phyloP scores from a whole-genome alignment of 129 eudicot genomes.

The Escallonia rubra region DNA sequence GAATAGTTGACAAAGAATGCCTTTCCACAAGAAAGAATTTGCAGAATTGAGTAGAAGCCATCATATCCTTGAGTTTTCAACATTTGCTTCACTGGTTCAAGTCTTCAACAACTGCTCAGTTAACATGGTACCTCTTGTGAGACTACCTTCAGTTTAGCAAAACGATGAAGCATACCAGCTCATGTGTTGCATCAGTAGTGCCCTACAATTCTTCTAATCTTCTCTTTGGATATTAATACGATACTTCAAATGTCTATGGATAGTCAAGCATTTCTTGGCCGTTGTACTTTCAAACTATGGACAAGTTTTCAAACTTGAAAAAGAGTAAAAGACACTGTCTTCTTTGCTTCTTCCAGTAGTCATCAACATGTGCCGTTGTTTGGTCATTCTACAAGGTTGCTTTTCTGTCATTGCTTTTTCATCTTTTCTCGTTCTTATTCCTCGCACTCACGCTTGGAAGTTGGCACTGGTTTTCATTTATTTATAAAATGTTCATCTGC shows the following conservation, averaged over 20 bases:
- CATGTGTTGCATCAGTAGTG: no score
- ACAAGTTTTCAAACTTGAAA: no score
- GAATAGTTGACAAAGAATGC: conserved; percentile 19
- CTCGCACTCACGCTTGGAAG: neutral
- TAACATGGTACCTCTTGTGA: neutral
- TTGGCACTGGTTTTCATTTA: neutral
- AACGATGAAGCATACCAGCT: neutral
- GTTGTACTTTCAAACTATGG: no score
- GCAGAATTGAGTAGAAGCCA: neutral
- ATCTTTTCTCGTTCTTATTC: neutral
- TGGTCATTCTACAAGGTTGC: no score
- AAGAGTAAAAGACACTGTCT: neutral
- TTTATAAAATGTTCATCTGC: neutral
- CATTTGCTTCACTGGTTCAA: conserved; percentile 20
- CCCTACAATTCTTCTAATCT: no score
- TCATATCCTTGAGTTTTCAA: conserved; percentile 19
- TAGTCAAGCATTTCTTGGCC: no score
- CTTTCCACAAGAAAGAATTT: neutral
- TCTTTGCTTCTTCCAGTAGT: neutral
- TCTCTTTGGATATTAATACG: no score
- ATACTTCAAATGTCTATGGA: no score
- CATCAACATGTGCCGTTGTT: no score
- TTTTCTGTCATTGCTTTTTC: no score
- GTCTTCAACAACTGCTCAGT: neutral
- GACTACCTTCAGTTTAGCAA: neutral